Evolutionary conservation across 2,329 filamentous ascomycete species (phyloP).

Genomic region (Pestalotiopsis sp.): DNA sequence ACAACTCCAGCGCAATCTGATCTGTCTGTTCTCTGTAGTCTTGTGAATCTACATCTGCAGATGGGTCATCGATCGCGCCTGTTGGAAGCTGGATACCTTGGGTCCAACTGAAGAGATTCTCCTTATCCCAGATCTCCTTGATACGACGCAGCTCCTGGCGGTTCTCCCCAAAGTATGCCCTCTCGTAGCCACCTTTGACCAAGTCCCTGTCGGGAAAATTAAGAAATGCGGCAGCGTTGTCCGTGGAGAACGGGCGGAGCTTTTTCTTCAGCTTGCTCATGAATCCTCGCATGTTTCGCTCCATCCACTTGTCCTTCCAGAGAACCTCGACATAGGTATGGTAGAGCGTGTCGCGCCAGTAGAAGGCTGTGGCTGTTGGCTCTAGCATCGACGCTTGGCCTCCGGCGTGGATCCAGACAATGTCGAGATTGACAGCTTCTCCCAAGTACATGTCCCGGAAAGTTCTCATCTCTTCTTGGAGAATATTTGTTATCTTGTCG

Average conservation of each 20-base stretch:
- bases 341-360: conserved; percentile 30
- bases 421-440: conserved; percentile 20
- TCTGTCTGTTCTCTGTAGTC: not conserved
- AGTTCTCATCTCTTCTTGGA: conserved; percentile 16
- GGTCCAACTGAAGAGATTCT: conserved; percentile 29
- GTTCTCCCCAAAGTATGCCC: conserved; percentile 35
- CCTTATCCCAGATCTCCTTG: conserved; percentile 31
- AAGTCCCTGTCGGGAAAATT: conserved; percentile 30
- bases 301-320: conserved; percentile 35
- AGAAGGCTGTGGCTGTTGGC: conserved; percentile 26
- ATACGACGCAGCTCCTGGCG: conserved; percentile 21
- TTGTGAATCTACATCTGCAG: not conserved
- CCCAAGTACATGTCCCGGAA: conserved; percentile 13
- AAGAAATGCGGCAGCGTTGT: conserved; percentile 26
- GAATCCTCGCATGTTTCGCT: conserved; percentile 28
- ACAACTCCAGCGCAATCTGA: not conserved
- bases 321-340: conserved; percentile 32
- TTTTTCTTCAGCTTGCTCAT: conserved; percentile 23
- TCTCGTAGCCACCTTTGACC: conserved; percentile 19
- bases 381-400: conserved; percentile 16
- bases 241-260: conserved; percentile 24
- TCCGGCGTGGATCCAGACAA: conserved; percentile 32
- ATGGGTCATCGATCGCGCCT: not conserved
- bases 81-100: conserved; percentile 26
- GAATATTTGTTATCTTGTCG: conserved; percentile 6